phyloP scores from a whole-genome alignment of 1,284 basidiomycete species.

The Puccinia triticina region DNA sequence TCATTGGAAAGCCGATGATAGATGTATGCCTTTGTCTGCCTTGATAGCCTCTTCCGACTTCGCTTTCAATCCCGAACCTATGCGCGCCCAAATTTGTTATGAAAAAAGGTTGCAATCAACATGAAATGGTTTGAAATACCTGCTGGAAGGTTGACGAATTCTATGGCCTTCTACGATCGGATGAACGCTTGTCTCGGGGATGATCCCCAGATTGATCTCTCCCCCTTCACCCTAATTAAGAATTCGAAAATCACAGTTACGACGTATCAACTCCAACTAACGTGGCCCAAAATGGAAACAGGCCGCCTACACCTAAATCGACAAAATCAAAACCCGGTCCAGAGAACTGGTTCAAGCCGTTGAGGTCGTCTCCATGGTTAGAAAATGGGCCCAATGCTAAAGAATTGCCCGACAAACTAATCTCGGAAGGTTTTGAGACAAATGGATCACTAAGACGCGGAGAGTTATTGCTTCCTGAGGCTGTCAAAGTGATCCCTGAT shows the following conservation, averaged over 20 bases:
- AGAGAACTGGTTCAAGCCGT: neutral
- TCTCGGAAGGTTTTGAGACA: conserved; percentile 45
- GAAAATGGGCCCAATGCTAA: neutral
- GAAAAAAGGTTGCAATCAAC: neutral
- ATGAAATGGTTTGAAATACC: conserved; percentile 15
- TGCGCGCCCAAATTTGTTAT: neutral
- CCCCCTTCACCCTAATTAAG: conserved; percentile 17
- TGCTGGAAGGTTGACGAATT: conserved; percentile 26
- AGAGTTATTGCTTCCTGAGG: neutral
- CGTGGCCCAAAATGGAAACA: neutral
- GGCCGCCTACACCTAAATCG: conserved; percentile 31
- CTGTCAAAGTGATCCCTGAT: neutral
- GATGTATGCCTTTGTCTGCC: conserved; percentile 21
- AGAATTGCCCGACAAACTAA: conserved; percentile 22
- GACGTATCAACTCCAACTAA: neutral
- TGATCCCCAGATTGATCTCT: conserved; percentile 24
- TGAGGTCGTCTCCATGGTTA: conserved; percentile 6
- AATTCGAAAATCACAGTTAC: neutral
- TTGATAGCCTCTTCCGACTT: conserved; percentile 24
- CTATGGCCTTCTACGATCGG: neutral
- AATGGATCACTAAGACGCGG: conserved; percentile 28
- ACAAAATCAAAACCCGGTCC: conserved; percentile 28
- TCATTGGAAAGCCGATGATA: conserved; percentile 13
- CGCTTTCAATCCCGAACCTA: conserved; percentile 34
- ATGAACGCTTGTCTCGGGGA: neutral